Conservation (phyloP, 1,284 basidiomycete genomes). For the Pterulicium gracile region DNA sequence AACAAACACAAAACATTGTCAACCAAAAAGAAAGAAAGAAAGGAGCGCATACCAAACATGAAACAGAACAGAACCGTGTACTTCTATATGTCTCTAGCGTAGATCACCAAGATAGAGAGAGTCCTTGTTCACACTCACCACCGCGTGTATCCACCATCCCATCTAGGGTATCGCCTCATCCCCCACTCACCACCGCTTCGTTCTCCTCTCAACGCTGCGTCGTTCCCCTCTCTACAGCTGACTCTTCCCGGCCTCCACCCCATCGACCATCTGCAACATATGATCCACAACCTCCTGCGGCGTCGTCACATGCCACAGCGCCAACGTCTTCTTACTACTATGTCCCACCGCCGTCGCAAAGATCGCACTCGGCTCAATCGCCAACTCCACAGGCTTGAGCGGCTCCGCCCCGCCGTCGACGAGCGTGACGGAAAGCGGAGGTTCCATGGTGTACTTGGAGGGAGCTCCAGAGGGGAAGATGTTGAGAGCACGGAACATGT, state of each 20-base stretch:
- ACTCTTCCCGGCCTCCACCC: slow-evolving; percentile 9
- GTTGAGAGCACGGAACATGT: slow-evolving; percentile 88
- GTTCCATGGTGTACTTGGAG: slow-evolving; percentile 42
- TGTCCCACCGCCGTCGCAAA: slow-evolving; percentile 87
- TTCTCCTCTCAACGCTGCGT: no score
- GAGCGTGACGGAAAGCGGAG: slow-evolving; percentile 67
- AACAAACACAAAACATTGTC: no score
- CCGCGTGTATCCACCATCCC: no score
- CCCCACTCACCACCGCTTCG: no score
- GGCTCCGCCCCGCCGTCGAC: slow-evolving; percentile 20
- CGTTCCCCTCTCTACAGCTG: no score
- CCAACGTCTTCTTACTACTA: slow-evolving; percentile 78
- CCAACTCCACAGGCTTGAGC: slow-evolving; percentile 38
- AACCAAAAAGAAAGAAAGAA: no score
- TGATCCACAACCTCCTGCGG: slow-evolving; percentile 66
- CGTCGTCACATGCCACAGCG: slow-evolving; percentile 81
- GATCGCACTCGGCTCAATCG: slow-evolving; percentile 56
- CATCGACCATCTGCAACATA: slow-evolving; percentile 43
- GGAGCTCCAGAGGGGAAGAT: slow-evolving; percentile 32
- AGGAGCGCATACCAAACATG: no score
- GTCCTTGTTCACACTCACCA: no score
- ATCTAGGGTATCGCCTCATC: no score
- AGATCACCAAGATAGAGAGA: no score
- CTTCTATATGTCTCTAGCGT: no score
- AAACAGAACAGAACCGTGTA: no score